Conservation (phyloP, 805 yeast species). For the Hanseniaspora occidentalis region DNA sequence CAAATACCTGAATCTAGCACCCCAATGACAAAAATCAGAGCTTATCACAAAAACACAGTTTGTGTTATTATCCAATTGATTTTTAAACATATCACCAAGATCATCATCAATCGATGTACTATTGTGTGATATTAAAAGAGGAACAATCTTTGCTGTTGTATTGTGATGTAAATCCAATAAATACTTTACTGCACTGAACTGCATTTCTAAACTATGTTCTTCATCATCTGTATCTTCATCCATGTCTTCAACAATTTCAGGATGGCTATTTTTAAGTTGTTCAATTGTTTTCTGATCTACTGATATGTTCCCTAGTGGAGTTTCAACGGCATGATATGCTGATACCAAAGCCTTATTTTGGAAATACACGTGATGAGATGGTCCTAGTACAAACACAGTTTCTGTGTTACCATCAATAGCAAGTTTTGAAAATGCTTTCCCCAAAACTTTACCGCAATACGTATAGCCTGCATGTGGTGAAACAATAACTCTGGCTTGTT, state of each 20-base stretch:
- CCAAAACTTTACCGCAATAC: constrained; percentile 68
- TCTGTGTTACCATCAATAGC: constrained; percentile 35
- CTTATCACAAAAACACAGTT: constrained; percentile 62
- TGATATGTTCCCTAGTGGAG: constrained; percentile 69
- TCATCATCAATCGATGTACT: constrained; percentile 31
- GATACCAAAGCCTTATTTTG: constrained; percentile 44
- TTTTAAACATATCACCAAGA: constrained; percentile 37
- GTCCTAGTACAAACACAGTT: constrained; percentile 75
- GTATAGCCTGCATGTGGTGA: constrained; percentile 79
- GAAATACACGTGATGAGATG: constrained; percentile 84
- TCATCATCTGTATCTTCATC: constrained; percentile 49
- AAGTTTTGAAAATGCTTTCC: constrained; percentile 62
- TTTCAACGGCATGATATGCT: constrained; percentile 43
- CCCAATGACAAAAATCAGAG: constrained; percentile 96
- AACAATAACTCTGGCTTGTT: constrained; percentile 29
- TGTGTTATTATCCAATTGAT: constrained; percentile 39
- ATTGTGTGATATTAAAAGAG: constrained; percentile 65
- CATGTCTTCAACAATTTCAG: constrained; percentile 43
- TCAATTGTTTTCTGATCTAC: constrained; percentile 44
- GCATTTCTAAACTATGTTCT: constrained; percentile 95
- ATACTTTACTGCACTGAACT: constrained; percentile 40
- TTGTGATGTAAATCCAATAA: constrained; percentile 13
- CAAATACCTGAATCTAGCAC: constrained; percentile 43
- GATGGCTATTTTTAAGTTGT: constrained; percentile 24
- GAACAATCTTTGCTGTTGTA: constrained; percentile 45